These are phyloP conservation scores for Candida ipomoeae DNA, from an alignment of 805 yeast species.

Conservation along the genomic window DNA sequence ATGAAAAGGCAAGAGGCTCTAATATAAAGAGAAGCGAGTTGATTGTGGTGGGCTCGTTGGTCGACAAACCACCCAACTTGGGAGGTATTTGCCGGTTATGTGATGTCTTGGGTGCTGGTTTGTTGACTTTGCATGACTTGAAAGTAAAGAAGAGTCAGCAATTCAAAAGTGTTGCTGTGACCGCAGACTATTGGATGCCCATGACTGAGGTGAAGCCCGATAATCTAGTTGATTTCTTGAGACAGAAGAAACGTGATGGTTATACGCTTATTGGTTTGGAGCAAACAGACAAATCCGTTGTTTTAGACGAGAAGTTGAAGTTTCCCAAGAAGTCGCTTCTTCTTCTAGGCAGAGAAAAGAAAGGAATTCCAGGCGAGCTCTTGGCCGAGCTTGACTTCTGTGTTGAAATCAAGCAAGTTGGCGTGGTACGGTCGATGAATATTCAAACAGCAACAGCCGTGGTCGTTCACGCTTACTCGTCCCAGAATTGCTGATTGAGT, in stretches of 20 bases:
- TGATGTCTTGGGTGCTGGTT: slow-evolving; percentile 88
- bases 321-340: slow-evolving; percentile 81
- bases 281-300: slow-evolving; percentile 86
- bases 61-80: slow-evolving; percentile 86
- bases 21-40: slow-evolving; percentile 68
- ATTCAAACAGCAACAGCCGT: slow-evolving; percentile 96
- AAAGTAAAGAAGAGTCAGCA: slow-evolving; percentile 59
- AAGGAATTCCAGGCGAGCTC: slow-evolving; percentile 86
- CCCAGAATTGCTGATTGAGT: slow-evolving; percentile 49
- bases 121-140: slow-evolving; percentile 71
- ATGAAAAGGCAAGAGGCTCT: slow-evolving; percentile 41
- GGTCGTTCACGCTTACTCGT: slow-evolving; percentile 83
- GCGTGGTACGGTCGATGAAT: slow-evolving; percentile 92
- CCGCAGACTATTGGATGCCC: slow-evolving; percentile 96
- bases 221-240: slow-evolving; percentile 54
- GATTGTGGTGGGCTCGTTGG: slow-evolving; percentile 86
- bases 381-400: slow-evolving; percentile 80
- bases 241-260: slow-evolving; percentile 62
- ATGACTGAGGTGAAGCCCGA: slow-evolving; percentile 67
- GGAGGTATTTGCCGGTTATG: slow-evolving; percentile 93
- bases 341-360: slow-evolving; percentile 79
- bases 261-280: slow-evolving; percentile 87
- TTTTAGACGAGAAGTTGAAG: slow-evolving; percentile 54
- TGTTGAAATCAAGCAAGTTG: slow-evolving; percentile 87
- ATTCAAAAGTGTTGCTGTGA: slow-evolving; percentile 84